Conservation (phyloP, 768 basidiomycete species). For the Suillus subalutaceus region DNA sequence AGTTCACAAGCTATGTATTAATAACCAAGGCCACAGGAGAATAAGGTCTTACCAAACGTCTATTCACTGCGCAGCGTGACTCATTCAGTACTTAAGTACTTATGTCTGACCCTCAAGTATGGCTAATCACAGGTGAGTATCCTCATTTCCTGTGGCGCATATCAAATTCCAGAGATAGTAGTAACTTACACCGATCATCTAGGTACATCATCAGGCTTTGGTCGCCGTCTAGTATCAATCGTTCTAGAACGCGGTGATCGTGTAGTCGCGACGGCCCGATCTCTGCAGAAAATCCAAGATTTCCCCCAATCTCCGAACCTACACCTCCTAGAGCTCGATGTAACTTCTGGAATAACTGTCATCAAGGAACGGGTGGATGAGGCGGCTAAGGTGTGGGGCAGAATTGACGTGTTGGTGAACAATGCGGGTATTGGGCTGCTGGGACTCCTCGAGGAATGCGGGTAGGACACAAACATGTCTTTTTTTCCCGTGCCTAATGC, state of each 20-base stretch:
- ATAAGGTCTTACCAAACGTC: not conserved
- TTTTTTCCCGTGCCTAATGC: not conserved
- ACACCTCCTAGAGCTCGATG: constrained; percentile 52
- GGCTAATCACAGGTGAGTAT: constrained; percentile 26
- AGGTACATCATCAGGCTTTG: constrained; percentile 67
- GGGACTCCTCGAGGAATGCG: constrained; percentile 58
- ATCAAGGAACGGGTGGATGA: constrained; percentile 47
- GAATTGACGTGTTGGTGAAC: constrained; percentile 64
- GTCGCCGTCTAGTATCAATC: constrained; percentile 50
- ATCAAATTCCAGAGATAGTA: not conserved
- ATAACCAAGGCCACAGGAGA: not conserved
- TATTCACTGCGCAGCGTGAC: not conserved
- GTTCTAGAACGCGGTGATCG: constrained; percentile 58
- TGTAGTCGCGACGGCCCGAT: constrained; percentile 62
- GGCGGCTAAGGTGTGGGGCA: too few species aligned
- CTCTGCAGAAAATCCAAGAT: constrained; percentile 42
- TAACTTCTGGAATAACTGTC: constrained; percentile 45
- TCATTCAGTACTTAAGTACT: not conserved
- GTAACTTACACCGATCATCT: not conserved
- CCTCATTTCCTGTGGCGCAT: not conserved
- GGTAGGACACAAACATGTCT: constrained; percentile 41
- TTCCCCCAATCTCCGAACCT: constrained; percentile 37
- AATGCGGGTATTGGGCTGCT: constrained; percentile 57
- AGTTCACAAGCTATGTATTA: not conserved
- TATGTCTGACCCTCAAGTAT: constrained; percentile 16